Conservation (phyloP, 2,329 filamentous ascomycete genomes). For the Pseudogymnoascus sp. region DNA sequence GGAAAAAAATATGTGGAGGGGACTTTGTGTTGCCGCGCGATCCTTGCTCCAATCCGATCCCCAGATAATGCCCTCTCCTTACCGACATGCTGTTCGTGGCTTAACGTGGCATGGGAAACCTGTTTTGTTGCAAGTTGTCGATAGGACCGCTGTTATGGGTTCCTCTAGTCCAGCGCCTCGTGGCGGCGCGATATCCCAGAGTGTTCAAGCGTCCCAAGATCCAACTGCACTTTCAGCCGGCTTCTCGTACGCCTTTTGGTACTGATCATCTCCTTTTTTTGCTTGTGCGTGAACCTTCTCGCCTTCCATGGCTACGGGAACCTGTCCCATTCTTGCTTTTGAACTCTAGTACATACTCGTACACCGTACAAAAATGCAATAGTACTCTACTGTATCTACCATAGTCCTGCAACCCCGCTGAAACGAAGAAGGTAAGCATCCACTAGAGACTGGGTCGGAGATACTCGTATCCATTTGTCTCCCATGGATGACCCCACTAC, state of each 20-base stretch:
- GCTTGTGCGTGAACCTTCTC: not conserved
- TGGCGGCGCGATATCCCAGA: constrained; percentile 1
- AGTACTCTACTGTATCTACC: no score
- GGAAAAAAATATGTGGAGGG: not conserved
- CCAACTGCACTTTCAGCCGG: constrained; percentile 1
- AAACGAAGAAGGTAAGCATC: constrained; percentile 7
- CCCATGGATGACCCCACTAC: not conserved
- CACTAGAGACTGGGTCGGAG: constrained; percentile 7
- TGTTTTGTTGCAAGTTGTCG: not conserved
- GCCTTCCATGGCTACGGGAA: not conserved
- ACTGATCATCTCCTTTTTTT: not conserved
- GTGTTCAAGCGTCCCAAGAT: not conserved
- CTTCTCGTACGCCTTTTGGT: not conserved
- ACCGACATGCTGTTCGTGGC: constrained; percentile 1
- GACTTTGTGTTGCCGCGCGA: not conserved
- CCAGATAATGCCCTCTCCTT: constrained; percentile 1
- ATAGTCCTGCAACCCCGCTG: not conserved
- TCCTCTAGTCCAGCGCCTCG: not conserved
- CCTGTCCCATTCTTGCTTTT: not conserved
- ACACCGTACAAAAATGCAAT: not conserved
- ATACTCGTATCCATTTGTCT: not conserved
- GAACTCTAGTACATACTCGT: not conserved
- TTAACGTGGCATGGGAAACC: constrained; percentile 2
- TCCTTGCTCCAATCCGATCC: constrained; percentile 8
- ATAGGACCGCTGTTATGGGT: not conserved